phyloP scores from a whole-genome alignment of 148 eudicot species.

The Camellia japonica region DNA sequence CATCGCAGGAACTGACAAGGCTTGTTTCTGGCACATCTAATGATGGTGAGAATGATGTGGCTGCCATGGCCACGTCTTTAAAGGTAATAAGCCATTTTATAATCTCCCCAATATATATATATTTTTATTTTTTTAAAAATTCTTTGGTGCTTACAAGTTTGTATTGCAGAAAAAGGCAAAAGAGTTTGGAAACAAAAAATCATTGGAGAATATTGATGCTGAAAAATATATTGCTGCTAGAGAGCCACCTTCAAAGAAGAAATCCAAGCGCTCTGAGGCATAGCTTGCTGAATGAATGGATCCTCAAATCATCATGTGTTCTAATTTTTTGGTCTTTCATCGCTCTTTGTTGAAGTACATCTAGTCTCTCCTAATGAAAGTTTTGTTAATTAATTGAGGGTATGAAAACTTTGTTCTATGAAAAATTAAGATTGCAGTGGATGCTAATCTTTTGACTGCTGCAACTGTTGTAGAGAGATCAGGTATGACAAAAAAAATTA shows the following conservation, averaged over 20 bases:
- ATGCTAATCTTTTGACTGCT: too few species aligned
- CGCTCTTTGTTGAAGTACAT: too few species aligned
- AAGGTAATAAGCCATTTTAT: conserved; percentile 48
- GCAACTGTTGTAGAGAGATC: too few species aligned
- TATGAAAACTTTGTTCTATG: too few species aligned
- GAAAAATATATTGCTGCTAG: conserved; percentile 54
- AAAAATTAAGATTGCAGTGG: too few species aligned
- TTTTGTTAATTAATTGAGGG: too few species aligned
- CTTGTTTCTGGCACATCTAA: conserved; percentile 29
- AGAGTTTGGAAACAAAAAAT: conserved; percentile 48
- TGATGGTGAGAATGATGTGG: conserved; percentile 42
- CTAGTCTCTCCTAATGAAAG: too few species aligned
- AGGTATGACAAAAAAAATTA: too few species aligned
- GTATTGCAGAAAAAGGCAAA: conserved; percentile 70
- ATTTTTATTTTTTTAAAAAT: not conserved
- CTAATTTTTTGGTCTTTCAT: not conserved
- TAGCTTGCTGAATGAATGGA: not conserved
- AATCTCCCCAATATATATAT: not conserved
- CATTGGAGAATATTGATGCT: conserved; percentile 48
- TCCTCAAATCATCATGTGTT: not conserved
- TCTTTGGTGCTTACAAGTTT: not conserved
- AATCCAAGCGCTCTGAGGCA: conserved; percentile 30
- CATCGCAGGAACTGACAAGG: conserved; percentile 48
- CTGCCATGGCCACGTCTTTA: conserved; percentile 53
- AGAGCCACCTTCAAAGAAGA: conserved; percentile 42